Base-by-base conservation (phyloP, 768 basidiomycete genomes). In the Tulasnella sp. region DNA sequence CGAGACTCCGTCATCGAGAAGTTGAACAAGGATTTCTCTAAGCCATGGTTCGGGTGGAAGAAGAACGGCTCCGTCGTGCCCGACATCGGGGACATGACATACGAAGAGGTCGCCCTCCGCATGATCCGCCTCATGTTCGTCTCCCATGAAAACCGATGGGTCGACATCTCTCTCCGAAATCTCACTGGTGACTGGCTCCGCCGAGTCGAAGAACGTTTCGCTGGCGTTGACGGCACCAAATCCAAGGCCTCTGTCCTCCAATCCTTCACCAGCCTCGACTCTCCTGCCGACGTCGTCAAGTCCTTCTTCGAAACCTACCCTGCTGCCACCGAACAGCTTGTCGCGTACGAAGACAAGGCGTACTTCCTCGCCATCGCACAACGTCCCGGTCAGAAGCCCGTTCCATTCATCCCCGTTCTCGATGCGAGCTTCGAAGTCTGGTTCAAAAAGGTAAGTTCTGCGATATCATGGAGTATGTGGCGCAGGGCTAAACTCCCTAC, bases 1-100 rank as follows among this genome's bases (percentile, higher is more conserved):
- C 93, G 93, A 83, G 92, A 93, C 80, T 75, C 73, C 9, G 81
- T 82, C 72, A 97, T 99, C 84, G 90, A 87, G 72, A 96, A 96
- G 85, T 88, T 99, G 80, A 99, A 99, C 90, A 92, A 89, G 84
- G 95, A 99, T 88, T 99, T 98, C 86, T 91, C 93, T 78, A 99
- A 99, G 90, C 93, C 94, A 0, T 96, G 96, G 96, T 99, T 99
- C 85, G 96, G 94, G 24, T 93, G 93, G 91, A 99, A 98, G 92
- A 96, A 96, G 87, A 94, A 95, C 85, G 96, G 92, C 0, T 89
- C 86, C 28, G 91, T 95, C 82, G 95, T 94, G 50, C 91, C 92
- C 79, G 96, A 97, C 85, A 89, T 99, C 75, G 91, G 92, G 40
- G 96, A 98, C 84, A 98, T 99, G 98, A 99, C 97, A 18, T 99